Evolutionary conservation across 1,139 yeast species (phyloP), one percentile per base, ranked within the genome.

Genomic region (Hanseniaspora gamundiae): DNA sequence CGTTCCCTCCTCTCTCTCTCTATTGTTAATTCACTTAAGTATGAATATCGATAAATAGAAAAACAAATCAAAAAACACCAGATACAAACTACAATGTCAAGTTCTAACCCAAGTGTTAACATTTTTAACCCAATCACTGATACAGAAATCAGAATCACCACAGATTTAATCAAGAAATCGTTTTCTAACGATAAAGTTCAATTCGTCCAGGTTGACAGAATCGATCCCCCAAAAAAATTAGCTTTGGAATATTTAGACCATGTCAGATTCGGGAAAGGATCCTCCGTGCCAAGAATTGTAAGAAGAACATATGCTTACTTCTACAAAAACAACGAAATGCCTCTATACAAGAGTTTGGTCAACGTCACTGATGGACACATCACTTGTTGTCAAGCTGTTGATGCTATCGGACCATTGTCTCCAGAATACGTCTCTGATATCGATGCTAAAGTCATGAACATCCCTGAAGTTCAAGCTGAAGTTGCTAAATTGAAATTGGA

Each of bases 151-250:
- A 70, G 73, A 59, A 63, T 69, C 51, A 79, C 88, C 38, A 66
- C 84, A 42, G 76, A 75, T 61, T 69, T 79, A 48, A 65, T 80
- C 62, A 78, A 78, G 61, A 80, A 75, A 57, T 38, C 49, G 42
- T 63, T 76, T 46, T 66, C 74, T 50, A 57, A 59, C 22, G 60
- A 54, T 17, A 61, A 61, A 46, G 63, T 83, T 42, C 88, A 80
- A 63, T 80, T 84, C 65, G 76, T 78, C 53, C 84, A 77, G 58
- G 68, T 83, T 46, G 91, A 82, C 57, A 73, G 78, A 56, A 61
- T 76, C 46, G 94, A 85, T 59, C 94, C 95, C 30, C 93, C 94
- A 49, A 85, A 85, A 71, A 68, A 74, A 54, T 76, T 73, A 52
- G 78, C 85, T 80, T 61, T 78, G 48, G 74, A 71, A 53, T 83